Evolutionary conservation across 1,139 yeast genomes (phyloP).

Genomic region (Blastobotrys apis): DNA sequence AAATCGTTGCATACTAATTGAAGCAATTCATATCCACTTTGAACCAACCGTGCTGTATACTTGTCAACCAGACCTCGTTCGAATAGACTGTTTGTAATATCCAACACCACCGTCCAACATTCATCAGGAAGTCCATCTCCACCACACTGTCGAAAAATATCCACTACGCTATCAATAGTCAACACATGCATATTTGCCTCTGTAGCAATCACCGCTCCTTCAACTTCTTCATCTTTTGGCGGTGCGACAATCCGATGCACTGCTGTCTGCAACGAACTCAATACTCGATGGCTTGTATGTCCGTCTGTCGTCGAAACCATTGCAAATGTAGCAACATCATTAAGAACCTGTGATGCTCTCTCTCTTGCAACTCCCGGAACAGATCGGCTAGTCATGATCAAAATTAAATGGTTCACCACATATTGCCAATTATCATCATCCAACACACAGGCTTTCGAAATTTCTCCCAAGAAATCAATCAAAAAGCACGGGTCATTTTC

Average conservation of each 20-base stretch:
- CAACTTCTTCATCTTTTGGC: constrained; percentile 22
- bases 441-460: constrained; percentile 36
- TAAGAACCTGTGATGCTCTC: constrained; percentile 47
- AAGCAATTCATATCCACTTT: constrained; percentile 71
- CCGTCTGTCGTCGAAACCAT: constrained; percentile 5
- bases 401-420: constrained; percentile 45
- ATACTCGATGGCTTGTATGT: constrained; percentile 15
- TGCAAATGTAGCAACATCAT: constrained; percentile 26
- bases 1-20: constrained; percentile 84
- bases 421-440: constrained; percentile 41
- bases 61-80: constrained; percentile 15
- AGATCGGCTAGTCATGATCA: constrained; percentile 40
- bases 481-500: constrained; percentile 25
- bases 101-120: constrained; percentile 72
- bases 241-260: constrained; percentile 15
- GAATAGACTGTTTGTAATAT: constrained; percentile 67
- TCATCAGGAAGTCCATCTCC: constrained; percentile 49
- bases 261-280: constrained; percentile 17
- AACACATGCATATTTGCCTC: constrained; percentile 57
- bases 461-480: constrained; percentile 38
- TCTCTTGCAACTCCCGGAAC: constrained; percentile 44
- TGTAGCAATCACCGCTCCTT: constrained; percentile 22
- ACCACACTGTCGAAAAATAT: constrained; percentile 70
- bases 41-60: constrained; percentile 37
- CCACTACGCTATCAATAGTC: constrained; percentile 58